These are phyloP conservation scores for Lanmaoa pseudosensibilis DNA, from an alignment of 768 basidiomycete genomes.

Conservation along the genomic window DNA sequence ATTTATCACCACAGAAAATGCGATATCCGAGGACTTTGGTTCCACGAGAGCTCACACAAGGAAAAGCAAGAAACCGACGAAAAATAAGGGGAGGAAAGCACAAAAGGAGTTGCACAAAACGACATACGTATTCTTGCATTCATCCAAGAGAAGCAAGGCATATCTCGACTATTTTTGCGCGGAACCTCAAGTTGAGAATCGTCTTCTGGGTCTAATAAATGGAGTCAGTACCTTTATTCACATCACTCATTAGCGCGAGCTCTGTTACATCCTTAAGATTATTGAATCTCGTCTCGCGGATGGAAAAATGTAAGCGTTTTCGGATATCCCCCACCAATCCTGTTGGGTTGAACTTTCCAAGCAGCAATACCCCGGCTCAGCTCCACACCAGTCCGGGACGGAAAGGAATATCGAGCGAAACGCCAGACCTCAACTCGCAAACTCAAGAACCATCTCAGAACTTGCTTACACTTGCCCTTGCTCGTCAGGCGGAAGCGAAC, in stretches of 20 bases:
- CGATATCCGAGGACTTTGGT: conserved; percentile 50
- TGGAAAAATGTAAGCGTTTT: conserved; percentile 14
- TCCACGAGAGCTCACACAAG: conserved; percentile 38
- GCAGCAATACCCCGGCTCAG: conserved; percentile 1
- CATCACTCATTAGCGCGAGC: not conserved
- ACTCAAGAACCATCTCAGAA: conserved; percentile 43
- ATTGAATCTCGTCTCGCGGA: conserved; percentile 8
- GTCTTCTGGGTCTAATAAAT: conserved; percentile 58
- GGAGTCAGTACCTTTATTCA: conserved; percentile 41
- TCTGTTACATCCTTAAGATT: conserved; percentile 8
- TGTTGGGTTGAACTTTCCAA: not conserved
- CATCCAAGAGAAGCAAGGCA: conserved; percentile 41
- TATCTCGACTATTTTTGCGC: conserved; percentile 75
- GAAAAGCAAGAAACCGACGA: conserved; percentile 43
- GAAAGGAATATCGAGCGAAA: conserved; percentile 1
- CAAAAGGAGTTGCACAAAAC: conserved; percentile 56
- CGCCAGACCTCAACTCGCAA: conserved; percentile 31
- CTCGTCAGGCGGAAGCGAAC: conserved; percentile 23
- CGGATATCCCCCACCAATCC: not conserved
- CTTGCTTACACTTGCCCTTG: conserved; percentile 11
- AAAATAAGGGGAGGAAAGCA: conserved; percentile 41
- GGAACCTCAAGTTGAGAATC: conserved; percentile 55
- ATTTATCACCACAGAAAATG: conserved; percentile 56
- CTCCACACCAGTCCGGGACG: not conserved
- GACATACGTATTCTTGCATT: conserved; percentile 56